Evolutionary conservation across 768 basidiomycete genomes (phyloP).

Genomic region (Mycena pura): DNA sequence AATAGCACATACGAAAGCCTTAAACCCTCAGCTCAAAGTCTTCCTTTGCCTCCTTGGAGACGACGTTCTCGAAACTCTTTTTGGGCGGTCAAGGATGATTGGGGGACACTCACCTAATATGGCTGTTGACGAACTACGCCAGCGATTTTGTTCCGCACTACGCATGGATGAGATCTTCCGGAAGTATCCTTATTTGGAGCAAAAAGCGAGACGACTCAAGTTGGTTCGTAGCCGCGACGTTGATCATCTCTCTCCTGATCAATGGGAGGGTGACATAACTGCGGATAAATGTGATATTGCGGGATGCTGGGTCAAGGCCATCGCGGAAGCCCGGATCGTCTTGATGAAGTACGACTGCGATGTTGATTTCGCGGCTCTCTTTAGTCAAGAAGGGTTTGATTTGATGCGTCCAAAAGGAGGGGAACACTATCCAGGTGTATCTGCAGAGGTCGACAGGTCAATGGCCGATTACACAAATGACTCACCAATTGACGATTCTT

Average conservation of each 20-base stretch:
- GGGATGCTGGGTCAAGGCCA: background rate
- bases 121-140: background rate
- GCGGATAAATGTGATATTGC: slow-evolving; percentile 2
- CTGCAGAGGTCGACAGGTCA: slow-evolving; percentile 17
- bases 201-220: slow-evolving; percentile 6
- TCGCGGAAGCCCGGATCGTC: background rate
- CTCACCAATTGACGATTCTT: background rate
- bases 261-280: slow-evolving; percentile 1
- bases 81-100: slow-evolving; percentile 25
- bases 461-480: background rate
- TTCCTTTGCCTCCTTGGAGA: slow-evolving; percentile 24
- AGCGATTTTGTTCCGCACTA: slow-evolving; percentile 9
- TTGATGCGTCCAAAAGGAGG: slow-evolving; percentile 19
- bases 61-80: slow-evolving; percentile 28
- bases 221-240: slow-evolving; percentile 6
- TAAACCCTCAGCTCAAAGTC: slow-evolving; percentile 10
- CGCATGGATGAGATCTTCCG: slow-evolving; percentile 13
- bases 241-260: slow-evolving; percentile 15
- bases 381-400: background rate
- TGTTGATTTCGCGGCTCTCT: slow-evolving; percentile 3
- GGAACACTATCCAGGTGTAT: slow-evolving; percentile 15
- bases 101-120: slow-evolving; percentile 19
- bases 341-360: background rate
- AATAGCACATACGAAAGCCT: background rate
- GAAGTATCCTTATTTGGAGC: slow-evolving; percentile 8